Base-by-base conservation (phyloP, 1,139 yeast genomes). In the Yamadazyma kanchanaburiensis region DNA sequence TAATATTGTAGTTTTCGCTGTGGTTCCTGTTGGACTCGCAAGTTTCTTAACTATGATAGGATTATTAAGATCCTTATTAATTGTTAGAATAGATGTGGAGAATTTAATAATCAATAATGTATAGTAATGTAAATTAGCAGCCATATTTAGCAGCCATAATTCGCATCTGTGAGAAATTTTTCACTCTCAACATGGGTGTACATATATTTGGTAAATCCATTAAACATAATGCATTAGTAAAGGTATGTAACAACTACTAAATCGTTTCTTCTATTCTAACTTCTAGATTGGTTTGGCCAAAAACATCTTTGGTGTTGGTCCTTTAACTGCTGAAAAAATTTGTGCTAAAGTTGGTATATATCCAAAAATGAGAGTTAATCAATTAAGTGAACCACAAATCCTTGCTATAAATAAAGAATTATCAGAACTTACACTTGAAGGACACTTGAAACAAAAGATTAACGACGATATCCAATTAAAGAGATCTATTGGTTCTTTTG, bases 11-110 rank as follows among this genome's bases (percentile, higher is more conserved):
- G 96, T 91, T 1, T 91, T 86, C 64, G 96, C 97, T 1, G 97
- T 91, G 31, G 96, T 91, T 5, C 98, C 98, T 0, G 89, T 91
- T 15, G 98, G 98, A 0, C 49, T 91, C 38, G 96, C 98, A 3
- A 86, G 96, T 46, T 91, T 91, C 48, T 60, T 89, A 16, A 88
- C 97, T 4, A 87, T 89, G 95, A 65, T 88, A 17, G 94, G 89
- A 0, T 60, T 89, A 28, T 60, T 88, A 18, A 63, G 96, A 39
- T 76, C 87, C 31, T 56, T 88, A 29, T 65, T 88, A 45, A 84
- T 88, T 22, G 66, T 87, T 28, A 70, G 95, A 35, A 60, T 85
- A 34, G 95, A 84, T 46, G 68, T 83, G 12, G 86, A 79, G 30
- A 42, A 38, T 15, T 22, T 27, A 6, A 18, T 23, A 10, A 10